Evolutionary conservation across 768 basidiomycete species (phyloP).

Genomic region (Termitomyces sp.): DNA sequence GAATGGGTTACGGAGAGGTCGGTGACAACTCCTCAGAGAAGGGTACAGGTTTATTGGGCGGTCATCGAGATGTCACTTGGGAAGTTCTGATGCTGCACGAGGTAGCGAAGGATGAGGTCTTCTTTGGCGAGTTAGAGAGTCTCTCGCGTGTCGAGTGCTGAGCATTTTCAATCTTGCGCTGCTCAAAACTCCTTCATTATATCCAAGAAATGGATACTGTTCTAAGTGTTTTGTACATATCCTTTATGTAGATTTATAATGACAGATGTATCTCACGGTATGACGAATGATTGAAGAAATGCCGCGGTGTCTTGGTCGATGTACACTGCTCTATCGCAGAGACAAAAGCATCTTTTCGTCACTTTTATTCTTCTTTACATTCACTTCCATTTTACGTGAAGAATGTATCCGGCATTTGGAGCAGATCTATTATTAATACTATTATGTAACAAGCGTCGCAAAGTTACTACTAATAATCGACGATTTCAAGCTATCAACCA

Average conservation of each 20-base stretch:
- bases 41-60: conserved; percentile 71
- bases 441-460: no score
- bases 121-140: conserved; percentile 79
- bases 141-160: conserved; percentile 65
- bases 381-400: no score
- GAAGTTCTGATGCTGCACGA: conserved; percentile 68
- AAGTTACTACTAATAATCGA: no score
- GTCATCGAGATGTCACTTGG: conserved; percentile 66
- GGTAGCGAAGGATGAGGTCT: conserved; percentile 51
- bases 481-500: neutral
- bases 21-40: conserved; percentile 60
- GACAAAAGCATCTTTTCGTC: no score
- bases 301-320: no score
- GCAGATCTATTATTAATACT: no score
- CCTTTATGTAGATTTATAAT: neutral
- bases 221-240: conserved; percentile 1
- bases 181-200: conserved; percentile 3
- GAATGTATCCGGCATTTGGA: no score
- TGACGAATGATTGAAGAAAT: neutral
- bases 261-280: neutral
- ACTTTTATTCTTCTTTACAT: no score
- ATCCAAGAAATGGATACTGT: neutral
- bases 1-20: conserved; percentile 80
- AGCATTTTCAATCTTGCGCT: conserved; percentile 22
- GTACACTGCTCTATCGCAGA: no score